A percentile compares a stretch with the other conserved stretches of the same genome.
Conservation (phyloP, 768 basidiomycete species). For the Crassisporium funariophilum region DNA sequence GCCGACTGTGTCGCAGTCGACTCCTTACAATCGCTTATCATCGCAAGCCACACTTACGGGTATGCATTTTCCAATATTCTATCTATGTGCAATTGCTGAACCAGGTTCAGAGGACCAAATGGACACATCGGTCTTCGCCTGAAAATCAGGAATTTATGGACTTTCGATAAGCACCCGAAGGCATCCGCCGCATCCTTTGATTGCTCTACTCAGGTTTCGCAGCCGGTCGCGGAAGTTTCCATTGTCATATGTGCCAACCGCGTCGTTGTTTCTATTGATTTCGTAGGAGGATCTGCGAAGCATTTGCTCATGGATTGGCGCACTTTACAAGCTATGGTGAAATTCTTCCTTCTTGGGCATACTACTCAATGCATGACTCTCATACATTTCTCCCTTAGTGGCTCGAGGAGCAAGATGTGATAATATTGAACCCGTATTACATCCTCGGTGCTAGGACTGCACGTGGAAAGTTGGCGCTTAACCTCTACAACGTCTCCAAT, state of each 20-base stretch:
- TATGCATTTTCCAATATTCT: constrained; percentile 17
- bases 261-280: constrained; percentile 44
- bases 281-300: constrained; percentile 39
- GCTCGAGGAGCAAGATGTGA: constrained; percentile 50
- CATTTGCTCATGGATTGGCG: constrained; percentile 55
- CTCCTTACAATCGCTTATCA: constrained; percentile 44
- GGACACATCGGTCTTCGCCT: constrained; percentile 46
- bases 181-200: constrained; percentile 44
- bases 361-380: constrained; percentile 1
- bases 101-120: constrained; percentile 33
- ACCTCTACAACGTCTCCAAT: constrained; percentile 49
- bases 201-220: constrained; percentile 38
- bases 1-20: constrained; percentile 50
- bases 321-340: constrained; percentile 48
- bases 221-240: constrained; percentile 36
- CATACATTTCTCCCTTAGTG: constrained; percentile 37
- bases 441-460: constrained; percentile 45
- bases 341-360: constrained; percentile 8
- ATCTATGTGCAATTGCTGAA: constrained; percentile 1
- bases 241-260: constrained; percentile 46
- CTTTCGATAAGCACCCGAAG: constrained; percentile 55
- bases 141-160: constrained; percentile 57
- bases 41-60: constrained; percentile 45
- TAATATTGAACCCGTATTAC: constrained; percentile 45
- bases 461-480: constrained; percentile 38